Conservation (phyloP, 768 basidiomycete genomes). For the Auricularia cornea region DNA sequence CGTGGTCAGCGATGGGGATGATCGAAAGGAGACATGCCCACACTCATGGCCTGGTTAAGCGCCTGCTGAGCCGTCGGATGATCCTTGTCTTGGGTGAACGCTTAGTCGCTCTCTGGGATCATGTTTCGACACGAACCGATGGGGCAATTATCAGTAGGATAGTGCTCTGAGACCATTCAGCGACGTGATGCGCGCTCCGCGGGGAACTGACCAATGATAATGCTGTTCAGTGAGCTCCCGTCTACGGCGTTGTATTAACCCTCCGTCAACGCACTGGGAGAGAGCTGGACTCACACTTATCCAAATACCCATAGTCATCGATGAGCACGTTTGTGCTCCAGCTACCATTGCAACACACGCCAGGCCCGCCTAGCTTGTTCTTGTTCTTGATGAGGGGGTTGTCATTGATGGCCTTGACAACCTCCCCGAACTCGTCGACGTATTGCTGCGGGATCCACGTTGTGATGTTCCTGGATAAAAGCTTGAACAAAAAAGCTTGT, state of each 20-base stretch:
- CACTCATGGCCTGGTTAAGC: no score
- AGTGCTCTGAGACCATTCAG: not conserved
- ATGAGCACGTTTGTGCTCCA: not conserved
- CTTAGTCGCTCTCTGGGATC: not conserved
- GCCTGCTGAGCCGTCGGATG: no score
- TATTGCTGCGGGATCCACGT: conserved; percentile 32
- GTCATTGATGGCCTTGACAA: conserved; percentile 36
- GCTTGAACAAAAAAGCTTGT: no score
- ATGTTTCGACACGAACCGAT: not conserved
- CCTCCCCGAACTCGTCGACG: conserved; percentile 39
- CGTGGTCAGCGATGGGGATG: no score
- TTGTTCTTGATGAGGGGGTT: conserved; percentile 26
- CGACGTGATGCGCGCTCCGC: no score
- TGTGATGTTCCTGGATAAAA: not conserved
- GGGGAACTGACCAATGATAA: not conserved
- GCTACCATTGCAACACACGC: not conserved
- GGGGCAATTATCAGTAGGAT: not conserved
- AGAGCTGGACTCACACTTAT: not conserved
- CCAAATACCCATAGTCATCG: not conserved
- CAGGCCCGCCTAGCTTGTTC: not conserved
- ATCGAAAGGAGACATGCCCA: no score
- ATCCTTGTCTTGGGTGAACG: not conserved
- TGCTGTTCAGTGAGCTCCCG: not conserved
- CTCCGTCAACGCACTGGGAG: not conserved
- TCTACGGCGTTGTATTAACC: not conserved